Evolutionary conservation across 495 filamentous ascomycete genomes (phyloP).

Genomic region (Chlorociboria aeruginascens): DNA sequence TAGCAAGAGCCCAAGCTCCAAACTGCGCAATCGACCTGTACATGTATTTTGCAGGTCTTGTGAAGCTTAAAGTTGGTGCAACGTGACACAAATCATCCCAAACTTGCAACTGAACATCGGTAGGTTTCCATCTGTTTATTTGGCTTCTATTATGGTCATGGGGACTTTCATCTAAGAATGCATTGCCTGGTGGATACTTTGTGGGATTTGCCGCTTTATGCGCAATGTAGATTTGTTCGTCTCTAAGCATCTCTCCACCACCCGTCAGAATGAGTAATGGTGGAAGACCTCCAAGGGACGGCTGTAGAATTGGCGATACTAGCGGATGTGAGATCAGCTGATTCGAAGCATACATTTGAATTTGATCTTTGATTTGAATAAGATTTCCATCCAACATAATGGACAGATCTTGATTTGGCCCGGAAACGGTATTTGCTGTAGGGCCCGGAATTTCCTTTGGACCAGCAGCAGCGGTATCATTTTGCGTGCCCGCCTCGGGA

Average conservation of each 20-base stretch:
- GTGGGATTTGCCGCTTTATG: conserved; percentile 83
- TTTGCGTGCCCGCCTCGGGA: conserved; percentile 4
- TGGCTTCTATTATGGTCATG: conserved; percentile 45
- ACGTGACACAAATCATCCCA: conserved; percentile 95
- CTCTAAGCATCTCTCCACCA: conserved; percentile 76
- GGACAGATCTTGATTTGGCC: conserved; percentile 30
- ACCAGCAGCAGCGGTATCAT: conserved; percentile 10
- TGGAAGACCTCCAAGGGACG: conserved; percentile 77
- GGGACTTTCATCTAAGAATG: conserved; percentile 36
- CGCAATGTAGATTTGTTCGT: conserved; percentile 90
- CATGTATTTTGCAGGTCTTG: conserved; percentile 90
- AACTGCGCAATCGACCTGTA: conserved; percentile 84
- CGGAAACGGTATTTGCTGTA: conserved; percentile 14
- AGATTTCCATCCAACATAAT: conserved; percentile 57
- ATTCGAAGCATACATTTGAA: conserved; percentile 91
- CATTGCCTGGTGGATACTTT: conserved; percentile 56
- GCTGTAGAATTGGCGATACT: conserved; percentile 77
- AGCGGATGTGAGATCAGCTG: conserved; percentile 75
- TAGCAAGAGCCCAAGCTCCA: conserved; percentile 76
- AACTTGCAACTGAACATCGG: conserved; percentile 89
- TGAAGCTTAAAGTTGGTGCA: conserved; percentile 80
- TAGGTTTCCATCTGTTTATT: conserved; percentile 58
- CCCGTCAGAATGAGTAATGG: conserved; percentile 78
- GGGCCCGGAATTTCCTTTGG: conserved; percentile 4
- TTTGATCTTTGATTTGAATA: conserved; percentile 75